phyloP scores from a whole-genome alignment of 345 rosid genomes.

The Jatropha curcas region DNA sequence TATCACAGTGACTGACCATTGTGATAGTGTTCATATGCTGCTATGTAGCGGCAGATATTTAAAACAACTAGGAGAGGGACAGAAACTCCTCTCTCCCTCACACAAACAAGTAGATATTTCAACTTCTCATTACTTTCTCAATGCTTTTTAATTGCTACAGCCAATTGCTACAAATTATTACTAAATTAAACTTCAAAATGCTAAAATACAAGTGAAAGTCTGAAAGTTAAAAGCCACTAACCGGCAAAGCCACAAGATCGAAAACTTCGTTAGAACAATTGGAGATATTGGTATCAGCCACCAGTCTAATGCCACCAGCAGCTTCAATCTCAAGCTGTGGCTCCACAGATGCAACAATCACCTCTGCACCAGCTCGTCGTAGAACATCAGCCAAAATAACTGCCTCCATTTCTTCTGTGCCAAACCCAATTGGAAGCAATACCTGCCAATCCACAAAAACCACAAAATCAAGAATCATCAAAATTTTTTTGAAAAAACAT shows the following conservation, averaged over 20 bases:
- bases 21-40: too few species aligned
- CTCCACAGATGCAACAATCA: conserved; percentile 85
- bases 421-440: conserved; percentile 82
- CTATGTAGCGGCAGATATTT: too few species aligned
- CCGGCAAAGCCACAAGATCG: conserved; percentile 92
- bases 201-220: not conserved
- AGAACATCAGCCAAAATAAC: conserved; percentile 71
- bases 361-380: conserved; percentile 91
- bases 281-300: conserved; percentile 75
- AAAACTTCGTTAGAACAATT: conserved; percentile 58
- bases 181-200: not conserved
- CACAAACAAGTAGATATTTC: too few species aligned
- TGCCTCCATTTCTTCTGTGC: conserved; percentile 95
- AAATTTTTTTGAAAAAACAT: not conserved
- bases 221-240: conserved; percentile 36
- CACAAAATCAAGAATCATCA: not conserved
- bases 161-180: not conserved
- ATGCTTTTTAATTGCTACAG: not conserved
- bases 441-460: conserved; percentile 47
- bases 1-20: too few species aligned
- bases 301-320: conserved; percentile 64
- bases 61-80: too few species aligned
- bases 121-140: not conserved
- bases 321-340: conserved; percentile 77
- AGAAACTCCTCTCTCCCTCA: too few species aligned